Evolutionary conservation across 768 basidiomycete genomes (phyloP).

Genomic region (Tylopilus felleus): DNA sequence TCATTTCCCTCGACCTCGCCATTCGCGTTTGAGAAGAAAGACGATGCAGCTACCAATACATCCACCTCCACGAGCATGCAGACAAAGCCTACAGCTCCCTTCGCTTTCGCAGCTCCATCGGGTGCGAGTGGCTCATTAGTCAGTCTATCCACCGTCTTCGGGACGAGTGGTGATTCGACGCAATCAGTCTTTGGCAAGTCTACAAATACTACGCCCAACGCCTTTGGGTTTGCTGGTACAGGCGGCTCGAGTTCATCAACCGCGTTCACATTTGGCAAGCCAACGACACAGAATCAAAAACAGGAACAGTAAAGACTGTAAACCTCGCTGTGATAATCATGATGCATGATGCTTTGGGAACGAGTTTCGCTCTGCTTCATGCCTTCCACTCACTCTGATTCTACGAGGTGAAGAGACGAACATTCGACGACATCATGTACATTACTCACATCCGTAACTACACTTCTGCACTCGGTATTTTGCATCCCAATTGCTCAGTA

Average conservation of each 20-base stretch:
- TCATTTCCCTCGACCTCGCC: conserved; percentile 2
- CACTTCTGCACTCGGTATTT: neutral
- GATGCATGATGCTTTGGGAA: neutral
- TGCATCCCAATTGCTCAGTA: neutral
- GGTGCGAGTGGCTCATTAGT: conserved; percentile 3
- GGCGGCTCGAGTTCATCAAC: conserved; percentile 9
- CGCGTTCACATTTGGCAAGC: conserved; percentile 26
- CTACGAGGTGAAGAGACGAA: neutral
- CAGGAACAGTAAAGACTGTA: conserved; percentile 28
- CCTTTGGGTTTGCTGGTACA: conserved; percentile 33
- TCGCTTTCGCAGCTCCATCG: conserved; percentile 16
- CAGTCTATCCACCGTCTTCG: conserved; percentile 7
- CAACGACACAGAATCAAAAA: conserved; percentile 30
- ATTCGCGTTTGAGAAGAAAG: conserved; percentile 18
- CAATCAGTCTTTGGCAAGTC: conserved; percentile 17
- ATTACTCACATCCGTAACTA: conserved; percentile 11
- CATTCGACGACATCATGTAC: conserved; percentile 11
- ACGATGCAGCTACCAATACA: conserved; percentile 2
- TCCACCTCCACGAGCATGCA: conserved; percentile 14
- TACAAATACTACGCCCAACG: conserved; percentile 20
- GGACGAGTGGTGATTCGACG: conserved; percentile 2
- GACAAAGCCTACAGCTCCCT: conserved; percentile 29
- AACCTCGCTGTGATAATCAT: neutral
- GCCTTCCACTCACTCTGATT: neutral
- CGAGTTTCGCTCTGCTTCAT: neutral